A percentile compares a stretch with the other conserved stretches of the same genome.
Evolutionary conservation across 257 asterid genomes (phyloP).

Genomic region (Buddleja alternifolia): DNA sequence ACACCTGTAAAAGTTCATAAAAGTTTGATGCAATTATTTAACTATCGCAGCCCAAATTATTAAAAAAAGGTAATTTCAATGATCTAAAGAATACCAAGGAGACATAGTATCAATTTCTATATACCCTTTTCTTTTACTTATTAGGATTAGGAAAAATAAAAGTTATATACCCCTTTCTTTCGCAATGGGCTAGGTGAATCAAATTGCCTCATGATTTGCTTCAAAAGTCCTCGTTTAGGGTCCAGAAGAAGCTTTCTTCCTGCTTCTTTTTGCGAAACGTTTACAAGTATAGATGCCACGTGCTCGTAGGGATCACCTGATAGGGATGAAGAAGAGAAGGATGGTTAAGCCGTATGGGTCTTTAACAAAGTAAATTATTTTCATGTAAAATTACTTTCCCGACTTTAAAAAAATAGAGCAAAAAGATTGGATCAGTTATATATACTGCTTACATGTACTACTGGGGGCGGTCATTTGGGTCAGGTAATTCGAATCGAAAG

Average conservation of each 20-base stretch:
- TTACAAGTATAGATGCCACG: constrained; percentile 91
- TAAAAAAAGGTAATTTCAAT: neutral
- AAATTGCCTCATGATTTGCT: constrained; percentile 85
- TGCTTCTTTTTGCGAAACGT: constrained; percentile 77
- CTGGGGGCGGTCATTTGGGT: no score
- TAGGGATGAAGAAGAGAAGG: constrained; percentile 9
- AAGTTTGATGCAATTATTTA: constrained; percentile 1
- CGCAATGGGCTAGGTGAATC: constrained; percentile 75
- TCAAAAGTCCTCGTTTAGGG: constrained; percentile 83
- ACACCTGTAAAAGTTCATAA: constrained; percentile 48
- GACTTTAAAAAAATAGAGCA: neutral
- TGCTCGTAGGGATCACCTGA: constrained; percentile 91
- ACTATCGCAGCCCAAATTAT: neutral
- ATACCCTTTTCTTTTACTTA: constrained; percentile 44
- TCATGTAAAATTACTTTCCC: neutral
- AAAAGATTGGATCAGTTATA: neutral
- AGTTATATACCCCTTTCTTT: constrained; percentile 78
- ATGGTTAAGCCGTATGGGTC: neutral
- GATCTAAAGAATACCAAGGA: no score
- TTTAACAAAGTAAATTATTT: neutral
- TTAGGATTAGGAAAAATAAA: neutral
- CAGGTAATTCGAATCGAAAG: no score
- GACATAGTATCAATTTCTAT: no score
- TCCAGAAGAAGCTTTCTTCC: constrained; percentile 92
- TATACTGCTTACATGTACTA: no score